A percentile compares a stretch with the other conserved stretches of the same genome.
Conservation (phyloP, 192 early-diverging fungal species). For the Umbelopsis ramanniana region DNA sequence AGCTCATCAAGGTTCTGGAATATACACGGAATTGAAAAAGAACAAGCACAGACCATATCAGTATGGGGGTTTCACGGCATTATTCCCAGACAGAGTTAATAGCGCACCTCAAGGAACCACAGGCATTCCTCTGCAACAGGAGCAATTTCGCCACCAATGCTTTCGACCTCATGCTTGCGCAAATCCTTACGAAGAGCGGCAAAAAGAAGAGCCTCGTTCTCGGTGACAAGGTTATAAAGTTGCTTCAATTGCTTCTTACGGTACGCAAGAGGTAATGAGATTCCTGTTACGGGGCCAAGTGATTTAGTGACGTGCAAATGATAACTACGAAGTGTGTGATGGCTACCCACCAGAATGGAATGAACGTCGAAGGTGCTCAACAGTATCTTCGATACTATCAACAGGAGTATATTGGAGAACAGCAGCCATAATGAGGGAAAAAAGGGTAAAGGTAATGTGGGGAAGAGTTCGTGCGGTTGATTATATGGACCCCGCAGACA, state of each 20-base stretch:
- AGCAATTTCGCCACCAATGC: constrained; percentile 60
- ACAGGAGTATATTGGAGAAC: constrained; percentile 46
- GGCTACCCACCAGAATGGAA: constrained; percentile 48
- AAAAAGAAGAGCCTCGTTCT: constrained; percentile 57
- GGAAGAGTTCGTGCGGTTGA: neutral
- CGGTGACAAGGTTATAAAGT: constrained; percentile 61
- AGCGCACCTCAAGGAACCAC: constrained; percentile 40
- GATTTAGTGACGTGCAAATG: neutral
- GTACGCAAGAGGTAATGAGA: constrained; percentile 49
- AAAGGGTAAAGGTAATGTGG: neutral
- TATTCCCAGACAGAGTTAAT: neutral
- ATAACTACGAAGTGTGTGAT: neutral
- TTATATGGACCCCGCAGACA: constrained; percentile 1
- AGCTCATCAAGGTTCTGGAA: constrained; percentile 66
- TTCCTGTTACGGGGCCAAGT: constrained; percentile 23
- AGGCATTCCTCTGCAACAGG: constrained; percentile 49
- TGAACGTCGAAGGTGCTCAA: constrained; percentile 42
- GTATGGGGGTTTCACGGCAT: neutral
- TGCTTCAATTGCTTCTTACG: constrained; percentile 67
- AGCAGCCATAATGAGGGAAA: neutral
- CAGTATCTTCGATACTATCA: constrained; percentile 46
- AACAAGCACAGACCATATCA: neutral
- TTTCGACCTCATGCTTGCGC: constrained; percentile 56
- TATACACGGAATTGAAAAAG: neutral
- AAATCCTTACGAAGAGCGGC: constrained; percentile 65